Evolutionary conservation across 2,329 filamentous ascomycete genomes (phyloP).

Genomic region (Biscogniauxia mediterranea): DNA sequence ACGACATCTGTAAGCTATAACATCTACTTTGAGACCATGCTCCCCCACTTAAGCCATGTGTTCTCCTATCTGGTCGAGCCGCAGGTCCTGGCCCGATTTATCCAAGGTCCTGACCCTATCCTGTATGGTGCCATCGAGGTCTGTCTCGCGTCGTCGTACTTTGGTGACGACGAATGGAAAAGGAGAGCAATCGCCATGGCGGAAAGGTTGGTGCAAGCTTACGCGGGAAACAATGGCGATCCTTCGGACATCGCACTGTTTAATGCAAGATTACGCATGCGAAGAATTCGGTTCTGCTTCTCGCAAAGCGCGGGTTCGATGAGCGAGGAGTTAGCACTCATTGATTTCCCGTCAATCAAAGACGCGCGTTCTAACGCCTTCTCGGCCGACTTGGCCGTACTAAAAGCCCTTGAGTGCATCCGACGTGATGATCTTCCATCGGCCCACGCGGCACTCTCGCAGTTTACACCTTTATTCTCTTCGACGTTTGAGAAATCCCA

Average conservation of each 20-base stretch:
- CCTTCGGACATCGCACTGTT: not conserved
- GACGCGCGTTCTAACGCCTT: not conserved
- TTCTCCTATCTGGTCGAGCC: slow-evolving; percentile 1
- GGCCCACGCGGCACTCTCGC: not conserved
- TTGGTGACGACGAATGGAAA: not conserved
- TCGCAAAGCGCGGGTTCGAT: not conserved
- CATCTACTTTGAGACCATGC: not conserved
- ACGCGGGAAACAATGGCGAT: not conserved
- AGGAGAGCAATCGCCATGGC: not conserved
- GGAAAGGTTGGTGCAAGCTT: not conserved
- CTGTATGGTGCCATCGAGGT: slow-evolving; percentile 2
- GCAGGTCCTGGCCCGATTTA: slow-evolving; percentile 1
- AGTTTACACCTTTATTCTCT: not conserved
- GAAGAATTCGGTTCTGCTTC: not conserved
- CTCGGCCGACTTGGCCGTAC: not conserved
- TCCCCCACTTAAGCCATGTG: not conserved
- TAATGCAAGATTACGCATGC: not conserved
- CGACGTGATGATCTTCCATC: not conserved
- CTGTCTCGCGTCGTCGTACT: slow-evolving; percentile 2
- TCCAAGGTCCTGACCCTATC: not conserved
- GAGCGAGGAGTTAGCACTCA: not conserved
- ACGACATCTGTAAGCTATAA: not conserved
- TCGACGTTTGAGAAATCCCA: not conserved
- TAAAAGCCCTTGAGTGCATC: not conserved
- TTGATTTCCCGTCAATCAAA: not conserved